These are phyloP conservation scores for Dactylellina sp. DNA, from an alignment of 2,329 filamentous ascomycete genomes.

Conservation along the genomic window DNA sequence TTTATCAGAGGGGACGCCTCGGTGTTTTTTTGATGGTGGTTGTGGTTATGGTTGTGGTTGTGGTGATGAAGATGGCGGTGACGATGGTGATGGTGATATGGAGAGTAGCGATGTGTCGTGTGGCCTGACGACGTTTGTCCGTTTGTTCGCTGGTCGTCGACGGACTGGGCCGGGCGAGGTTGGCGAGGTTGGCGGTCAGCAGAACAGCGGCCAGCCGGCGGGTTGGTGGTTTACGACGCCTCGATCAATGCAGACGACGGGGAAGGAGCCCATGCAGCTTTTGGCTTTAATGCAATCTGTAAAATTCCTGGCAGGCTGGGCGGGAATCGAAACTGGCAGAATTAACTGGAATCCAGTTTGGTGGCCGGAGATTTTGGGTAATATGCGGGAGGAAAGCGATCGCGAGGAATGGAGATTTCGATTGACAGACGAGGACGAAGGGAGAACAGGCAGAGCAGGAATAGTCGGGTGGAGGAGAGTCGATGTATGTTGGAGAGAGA, in stretches of 20 bases:
- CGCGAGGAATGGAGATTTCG: slow-evolving; percentile 10
- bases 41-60: too few relatives aligned
- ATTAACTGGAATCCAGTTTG: not conserved
- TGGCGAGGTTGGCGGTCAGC: slow-evolving; percentile 9
- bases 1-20: too few relatives aligned
- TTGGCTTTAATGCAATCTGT: slow-evolving; percentile 1
- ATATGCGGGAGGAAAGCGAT: slow-evolving; percentile 17
- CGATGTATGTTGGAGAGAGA: not conserved
- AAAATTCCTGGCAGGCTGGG: slow-evolving; percentile 30
- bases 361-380: slow-evolving; percentile 11
- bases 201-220: not conserved
- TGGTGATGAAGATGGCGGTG: too few relatives aligned
- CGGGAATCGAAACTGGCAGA: slow-evolving; percentile 4
- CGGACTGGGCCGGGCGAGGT: not conserved
- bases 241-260: not conserved
- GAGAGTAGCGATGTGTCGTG: too few relatives aligned
- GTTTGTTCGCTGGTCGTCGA: not conserved
- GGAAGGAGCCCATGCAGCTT: not conserved
- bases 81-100: too few relatives aligned
- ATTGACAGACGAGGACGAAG: not conserved
- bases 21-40: too few relatives aligned
- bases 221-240: not conserved
- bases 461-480: not conserved
- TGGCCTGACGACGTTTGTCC: too few relatives aligned
- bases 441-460: not conserved